phyloP scores from a whole-genome alignment of 2,329 filamentous ascomycete genomes.

The Colletotrichum brevisporum region DNA sequence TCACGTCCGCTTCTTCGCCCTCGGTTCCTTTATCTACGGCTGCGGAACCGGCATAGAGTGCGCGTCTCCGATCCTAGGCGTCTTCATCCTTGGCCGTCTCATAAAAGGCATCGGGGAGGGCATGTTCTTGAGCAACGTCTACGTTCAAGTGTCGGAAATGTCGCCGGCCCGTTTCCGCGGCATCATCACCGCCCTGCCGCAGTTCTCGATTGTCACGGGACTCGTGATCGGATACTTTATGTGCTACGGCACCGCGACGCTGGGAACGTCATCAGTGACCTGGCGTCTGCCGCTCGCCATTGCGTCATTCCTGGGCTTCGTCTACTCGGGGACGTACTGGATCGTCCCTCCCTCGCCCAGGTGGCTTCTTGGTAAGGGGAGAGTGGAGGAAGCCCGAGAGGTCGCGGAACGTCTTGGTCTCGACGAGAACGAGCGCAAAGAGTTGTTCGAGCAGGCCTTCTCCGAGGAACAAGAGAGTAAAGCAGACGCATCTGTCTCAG shows the following conservation, averaged over 20 bases:
- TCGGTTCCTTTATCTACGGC: constrained; percentile 65
- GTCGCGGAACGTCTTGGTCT: constrained; percentile 59
- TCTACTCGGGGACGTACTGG: constrained; percentile 46
- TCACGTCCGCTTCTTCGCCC: constrained; percentile 64
- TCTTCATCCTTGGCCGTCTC: constrained; percentile 69
- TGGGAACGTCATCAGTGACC: constrained; percentile 60
- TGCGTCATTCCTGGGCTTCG: constrained; percentile 52
- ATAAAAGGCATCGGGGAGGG: constrained; percentile 72
- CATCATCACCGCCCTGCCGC: constrained; percentile 65
- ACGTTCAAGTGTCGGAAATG: constrained; percentile 71
- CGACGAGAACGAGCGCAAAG: constrained; percentile 59
- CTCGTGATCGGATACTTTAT: constrained; percentile 71
- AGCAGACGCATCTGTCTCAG: constrained; percentile 47
- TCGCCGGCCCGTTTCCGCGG: constrained; percentile 66
- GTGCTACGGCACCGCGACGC: constrained; percentile 68
- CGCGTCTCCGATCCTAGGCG: constrained; percentile 54
- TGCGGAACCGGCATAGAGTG: constrained; percentile 63
- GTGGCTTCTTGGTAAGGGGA: constrained; percentile 64
- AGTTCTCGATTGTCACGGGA: constrained; percentile 66
- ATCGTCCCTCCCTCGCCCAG: constrained; percentile 67
- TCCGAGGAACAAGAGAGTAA: constrained; percentile 43
- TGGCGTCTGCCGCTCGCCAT: constrained; percentile 69
- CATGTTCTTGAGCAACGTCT: constrained; percentile 66
- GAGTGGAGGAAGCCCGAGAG: constrained; percentile 57
- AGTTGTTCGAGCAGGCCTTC: constrained; percentile 46